These are phyloP conservation scores for Calonectria crousiana DNA, from an alignment of 2,329 filamentous ascomycete genomes.

Conservation along the genomic window DNA sequence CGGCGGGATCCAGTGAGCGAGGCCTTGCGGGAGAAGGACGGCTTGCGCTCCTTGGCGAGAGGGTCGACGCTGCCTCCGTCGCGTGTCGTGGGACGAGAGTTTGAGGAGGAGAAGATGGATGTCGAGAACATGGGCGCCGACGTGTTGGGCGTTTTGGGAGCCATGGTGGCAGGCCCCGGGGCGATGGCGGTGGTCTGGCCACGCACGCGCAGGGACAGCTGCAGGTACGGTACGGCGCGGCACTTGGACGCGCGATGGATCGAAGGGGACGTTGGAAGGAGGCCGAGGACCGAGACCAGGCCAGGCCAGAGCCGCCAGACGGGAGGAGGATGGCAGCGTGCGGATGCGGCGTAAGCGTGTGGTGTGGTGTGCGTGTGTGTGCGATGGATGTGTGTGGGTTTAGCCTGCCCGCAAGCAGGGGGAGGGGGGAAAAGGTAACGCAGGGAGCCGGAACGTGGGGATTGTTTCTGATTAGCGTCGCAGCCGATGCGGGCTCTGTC, in stretches of 20 bases:
- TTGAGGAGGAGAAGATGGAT: slow-evolving; percentile 51
- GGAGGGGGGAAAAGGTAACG: background rate
- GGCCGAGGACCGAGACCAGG: slow-evolving; percentile 12
- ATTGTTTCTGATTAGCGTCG: slow-evolving; percentile 22
- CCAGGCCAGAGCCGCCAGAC: slow-evolving; percentile 6
- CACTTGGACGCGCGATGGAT: slow-evolving; percentile 13
- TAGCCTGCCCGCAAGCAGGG: slow-evolving; percentile 14
- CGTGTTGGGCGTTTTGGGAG: slow-evolving; percentile 42
- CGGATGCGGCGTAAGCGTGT: background rate
- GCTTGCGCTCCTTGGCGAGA: slow-evolving; percentile 60
- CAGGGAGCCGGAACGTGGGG: slow-evolving; percentile 13
- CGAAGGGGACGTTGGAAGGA: background rate
- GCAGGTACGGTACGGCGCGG: slow-evolving; percentile 1
- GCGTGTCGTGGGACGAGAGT: slow-evolving; percentile 52
- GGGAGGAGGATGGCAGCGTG: slow-evolving; percentile 6
- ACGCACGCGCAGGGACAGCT: background rate
- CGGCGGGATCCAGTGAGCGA: slow-evolving; percentile 63
- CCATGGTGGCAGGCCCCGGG: slow-evolving; percentile 25
- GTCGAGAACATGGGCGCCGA: slow-evolving; percentile 52
- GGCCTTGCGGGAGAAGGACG: slow-evolving; percentile 66
- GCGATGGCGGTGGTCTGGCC: slow-evolving; percentile 8
- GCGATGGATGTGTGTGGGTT: slow-evolving; percentile 22
- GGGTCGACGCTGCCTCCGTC: slow-evolving; percentile 50
- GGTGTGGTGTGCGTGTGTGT: background rate
- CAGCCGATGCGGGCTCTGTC: background rate